Conservation (phyloP, 306 rosid species). For the Acacia melanoxylon region DNA sequence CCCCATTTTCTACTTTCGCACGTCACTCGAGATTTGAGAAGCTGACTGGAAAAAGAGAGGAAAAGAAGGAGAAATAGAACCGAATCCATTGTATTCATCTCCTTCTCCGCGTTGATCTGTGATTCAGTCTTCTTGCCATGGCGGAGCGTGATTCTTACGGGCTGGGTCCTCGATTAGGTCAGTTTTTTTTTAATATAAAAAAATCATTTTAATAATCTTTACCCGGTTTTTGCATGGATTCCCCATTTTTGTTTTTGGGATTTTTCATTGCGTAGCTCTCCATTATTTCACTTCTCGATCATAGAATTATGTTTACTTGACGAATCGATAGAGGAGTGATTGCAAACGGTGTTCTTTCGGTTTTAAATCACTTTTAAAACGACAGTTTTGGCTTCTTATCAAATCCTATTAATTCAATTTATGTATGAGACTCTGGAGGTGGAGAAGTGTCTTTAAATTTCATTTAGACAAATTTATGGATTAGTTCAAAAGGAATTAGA, state of each 20-base stretch:
- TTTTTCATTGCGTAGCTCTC: neutral
- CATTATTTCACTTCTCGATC: neutral
- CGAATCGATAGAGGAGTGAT: neutral
- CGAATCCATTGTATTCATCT: neutral
- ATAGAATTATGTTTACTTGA: neutral
- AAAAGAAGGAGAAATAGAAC: neutral
- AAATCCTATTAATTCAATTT: neutral
- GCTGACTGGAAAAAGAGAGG: constrained; percentile 46
- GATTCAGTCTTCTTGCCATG: constrained; percentile 44
- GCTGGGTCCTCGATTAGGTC: constrained; percentile 72
- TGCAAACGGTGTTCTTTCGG: neutral
- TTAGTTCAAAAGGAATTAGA: neutral
- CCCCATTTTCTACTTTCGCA: constrained; percentile 3
- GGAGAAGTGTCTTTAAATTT: neutral
- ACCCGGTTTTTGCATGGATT: constrained; percentile 4
- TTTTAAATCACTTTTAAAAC: neutral
- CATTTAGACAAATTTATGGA: neutral
- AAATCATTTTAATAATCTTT: neutral
- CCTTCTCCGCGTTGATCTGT: constrained; percentile 26
- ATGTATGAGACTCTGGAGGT: neutral
- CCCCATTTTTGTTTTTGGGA: neutral
- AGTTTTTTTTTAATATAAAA: constrained; percentile 27
- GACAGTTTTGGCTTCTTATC: neutral
- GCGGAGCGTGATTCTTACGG: constrained; percentile 63
- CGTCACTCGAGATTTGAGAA: constrained; percentile 43